phyloP scores from a whole-genome alignment of 345 rosid genomes.

The Excoecaria cochinchinensis region DNA sequence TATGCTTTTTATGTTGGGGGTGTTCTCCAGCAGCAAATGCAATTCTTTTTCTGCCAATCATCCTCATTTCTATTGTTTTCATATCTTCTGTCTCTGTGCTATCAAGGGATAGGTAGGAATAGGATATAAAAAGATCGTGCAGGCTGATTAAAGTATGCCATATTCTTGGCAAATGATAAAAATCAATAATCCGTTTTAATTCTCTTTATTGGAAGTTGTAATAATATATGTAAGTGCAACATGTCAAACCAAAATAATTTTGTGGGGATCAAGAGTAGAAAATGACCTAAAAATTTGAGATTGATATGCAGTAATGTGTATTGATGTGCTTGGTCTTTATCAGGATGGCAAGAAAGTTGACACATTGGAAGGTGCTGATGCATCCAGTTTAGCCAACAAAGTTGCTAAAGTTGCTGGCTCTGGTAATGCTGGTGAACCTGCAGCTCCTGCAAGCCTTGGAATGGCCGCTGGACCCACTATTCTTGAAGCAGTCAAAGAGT shows the following conservation, averaged over 20 bases:
- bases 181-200: background rate
- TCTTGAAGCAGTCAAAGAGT: conserved; percentile 72
- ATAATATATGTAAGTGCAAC: background rate
- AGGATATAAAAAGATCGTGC: background rate
- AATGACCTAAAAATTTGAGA: background rate
- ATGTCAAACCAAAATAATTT: background rate
- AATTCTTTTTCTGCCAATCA: background rate
- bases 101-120: background rate
- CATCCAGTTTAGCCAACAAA: conserved; percentile 92
- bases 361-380: conserved; percentile 93
- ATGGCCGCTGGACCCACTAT: conserved; percentile 85
- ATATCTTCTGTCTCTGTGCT: background rate
- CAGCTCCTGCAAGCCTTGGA: conserved; percentile 98
- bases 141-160: background rate
- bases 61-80: background rate
- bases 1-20: background rate
- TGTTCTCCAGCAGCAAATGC: background rate
- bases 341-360: conserved; percentile 84
- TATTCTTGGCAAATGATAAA: background rate
- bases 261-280: background rate
- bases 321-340: background rate
- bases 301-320: background rate
- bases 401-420: conserved; percentile 73
- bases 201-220: background rate
- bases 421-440: conserved; percentile 63